Evolutionary conservation across 2,329 filamentous ascomycete genomes (phyloP).

Genomic region (Epicoccum sorghinum): DNA sequence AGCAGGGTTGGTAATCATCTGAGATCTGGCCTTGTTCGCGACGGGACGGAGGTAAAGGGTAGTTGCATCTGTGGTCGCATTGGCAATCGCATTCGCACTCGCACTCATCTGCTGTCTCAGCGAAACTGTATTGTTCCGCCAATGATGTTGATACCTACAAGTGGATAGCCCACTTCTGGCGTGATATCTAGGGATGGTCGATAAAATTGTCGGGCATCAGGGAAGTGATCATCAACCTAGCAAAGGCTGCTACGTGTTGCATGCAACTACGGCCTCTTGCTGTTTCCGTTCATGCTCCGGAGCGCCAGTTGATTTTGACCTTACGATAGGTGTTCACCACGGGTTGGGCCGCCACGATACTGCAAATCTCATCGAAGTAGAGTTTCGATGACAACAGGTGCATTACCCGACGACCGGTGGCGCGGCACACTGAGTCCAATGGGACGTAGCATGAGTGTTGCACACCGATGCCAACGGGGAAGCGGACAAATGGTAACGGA

Average conservation of each 20-base stretch:
- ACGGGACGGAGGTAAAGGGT: neutral
- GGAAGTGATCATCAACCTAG: neutral
- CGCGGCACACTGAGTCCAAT: too few species aligned
- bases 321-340: neutral
- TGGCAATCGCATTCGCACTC: neutral
- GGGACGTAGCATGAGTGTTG: too few species aligned
- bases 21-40: neutral
- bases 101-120: neutral
- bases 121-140: neutral
- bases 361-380: neutral
- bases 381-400: neutral
- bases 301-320: neutral
- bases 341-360: neutral
- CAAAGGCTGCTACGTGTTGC: neutral
- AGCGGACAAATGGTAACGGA: neutral
- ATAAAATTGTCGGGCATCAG: neutral
- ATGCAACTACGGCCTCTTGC: neutral
- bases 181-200: neutral
- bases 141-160: neutral
- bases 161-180: conserved; percentile 5
- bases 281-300: neutral
- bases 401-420: too few species aligned
- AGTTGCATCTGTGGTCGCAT: neutral
- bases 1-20: neutral
- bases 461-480: too few species aligned